These are phyloP conservation scores for Mycocentrospora acerina DNA, from an alignment of 2,329 filamentous ascomycete species.

Conservation along the genomic window DNA sequence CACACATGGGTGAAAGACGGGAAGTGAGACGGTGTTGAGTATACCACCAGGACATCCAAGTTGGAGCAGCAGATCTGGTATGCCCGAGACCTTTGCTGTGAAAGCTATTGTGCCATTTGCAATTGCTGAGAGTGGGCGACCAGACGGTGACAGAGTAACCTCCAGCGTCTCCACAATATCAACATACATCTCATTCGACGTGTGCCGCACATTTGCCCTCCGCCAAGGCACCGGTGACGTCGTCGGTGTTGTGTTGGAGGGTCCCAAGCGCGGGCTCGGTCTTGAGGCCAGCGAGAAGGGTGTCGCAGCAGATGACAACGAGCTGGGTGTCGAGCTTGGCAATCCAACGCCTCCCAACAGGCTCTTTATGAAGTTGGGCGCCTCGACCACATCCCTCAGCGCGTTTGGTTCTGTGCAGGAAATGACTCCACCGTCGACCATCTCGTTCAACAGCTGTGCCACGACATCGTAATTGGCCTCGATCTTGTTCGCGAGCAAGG, in stretches of 20 bases:
- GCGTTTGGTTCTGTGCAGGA: slow-evolving; percentile 92
- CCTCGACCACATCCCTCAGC: slow-evolving; percentile 85
- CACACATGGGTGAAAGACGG: slow-evolving; percentile 96
- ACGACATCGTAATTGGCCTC: slow-evolving; percentile 91
- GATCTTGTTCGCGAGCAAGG: slow-evolving; percentile 81
- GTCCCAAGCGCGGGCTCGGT: slow-evolving; percentile 24
- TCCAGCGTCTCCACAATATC: slow-evolving; percentile 89
- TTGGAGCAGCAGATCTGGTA: slow-evolving; percentile 83
- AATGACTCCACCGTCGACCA: slow-evolving; percentile 92
- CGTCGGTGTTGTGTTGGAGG: slow-evolving; percentile 31
- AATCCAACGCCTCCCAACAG: slow-evolving; percentile 83
- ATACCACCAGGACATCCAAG: slow-evolving; percentile 75
- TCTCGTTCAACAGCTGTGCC: slow-evolving; percentile 88
- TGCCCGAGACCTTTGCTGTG: slow-evolving; percentile 89
- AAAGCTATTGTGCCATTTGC: slow-evolving; percentile 93
- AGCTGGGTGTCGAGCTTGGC: slow-evolving; percentile 53
- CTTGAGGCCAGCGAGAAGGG: slow-evolving; percentile 33
- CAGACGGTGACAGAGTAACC: slow-evolving; percentile 87
- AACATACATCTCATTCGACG: slow-evolving; percentile 95
- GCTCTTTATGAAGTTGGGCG: slow-evolving; percentile 87
- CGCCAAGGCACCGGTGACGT: slow-evolving; percentile 76
- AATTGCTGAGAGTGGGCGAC: slow-evolving; percentile 80
- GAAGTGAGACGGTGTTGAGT: slow-evolving; percentile 74
- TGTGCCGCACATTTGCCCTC: slow-evolving; percentile 87
- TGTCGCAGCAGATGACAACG: slow-evolving; percentile 26